Percentiles rank a stretch among this genome's conserved stretches.
phyloP scores from a whole-genome alignment of 345 rosid genomes.

The Passiflora organensis region DNA sequence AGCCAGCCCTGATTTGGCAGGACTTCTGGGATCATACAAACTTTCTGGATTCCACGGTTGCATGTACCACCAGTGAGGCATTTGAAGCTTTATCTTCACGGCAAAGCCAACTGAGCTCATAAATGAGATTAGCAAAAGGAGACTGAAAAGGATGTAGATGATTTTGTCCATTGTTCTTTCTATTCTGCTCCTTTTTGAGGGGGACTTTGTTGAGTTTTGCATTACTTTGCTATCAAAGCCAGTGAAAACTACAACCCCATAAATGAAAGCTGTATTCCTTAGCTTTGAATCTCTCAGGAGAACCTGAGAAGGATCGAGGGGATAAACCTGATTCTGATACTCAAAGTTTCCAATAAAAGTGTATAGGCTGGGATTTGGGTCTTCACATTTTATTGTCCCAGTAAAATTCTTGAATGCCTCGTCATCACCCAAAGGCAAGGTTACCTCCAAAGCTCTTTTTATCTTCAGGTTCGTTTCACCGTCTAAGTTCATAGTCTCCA shows the following conservation, averaged over 20 bases:
- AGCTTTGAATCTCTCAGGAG: constrained; percentile 23
- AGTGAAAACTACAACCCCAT: constrained; percentile 19
- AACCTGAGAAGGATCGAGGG: constrained; percentile 16
- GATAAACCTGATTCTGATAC: constrained; percentile 1
- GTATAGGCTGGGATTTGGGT: constrained; percentile 21
- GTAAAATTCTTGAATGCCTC: constrained; percentile 7
- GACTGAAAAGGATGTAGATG: constrained; percentile 10
- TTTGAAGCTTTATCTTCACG: too few species aligned
- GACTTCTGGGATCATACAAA: too few species aligned
- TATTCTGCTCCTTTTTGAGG: constrained; percentile 18
- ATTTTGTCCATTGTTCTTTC: constrained; percentile 14
- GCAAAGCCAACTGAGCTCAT: constrained; percentile 12
- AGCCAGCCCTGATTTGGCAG: background rate
- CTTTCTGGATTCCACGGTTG: too few species aligned
- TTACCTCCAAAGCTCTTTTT: constrained; percentile 16
- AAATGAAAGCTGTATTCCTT: constrained; percentile 16
- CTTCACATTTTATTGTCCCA: constrained; percentile 19
- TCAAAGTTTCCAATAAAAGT: constrained; percentile 18
- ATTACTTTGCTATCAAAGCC: constrained; percentile 24
- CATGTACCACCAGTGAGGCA: too few species aligned
- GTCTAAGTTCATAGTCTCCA: constrained; percentile 18
- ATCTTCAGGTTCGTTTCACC: constrained; percentile 22
- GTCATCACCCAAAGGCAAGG: constrained; percentile 5
- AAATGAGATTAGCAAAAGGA: constrained; percentile 9
- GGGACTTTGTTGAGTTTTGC: constrained; percentile 14